Conservation (phyloP, 192 early-diverging fungal genomes). For the Coemansia javaensis region DNA sequence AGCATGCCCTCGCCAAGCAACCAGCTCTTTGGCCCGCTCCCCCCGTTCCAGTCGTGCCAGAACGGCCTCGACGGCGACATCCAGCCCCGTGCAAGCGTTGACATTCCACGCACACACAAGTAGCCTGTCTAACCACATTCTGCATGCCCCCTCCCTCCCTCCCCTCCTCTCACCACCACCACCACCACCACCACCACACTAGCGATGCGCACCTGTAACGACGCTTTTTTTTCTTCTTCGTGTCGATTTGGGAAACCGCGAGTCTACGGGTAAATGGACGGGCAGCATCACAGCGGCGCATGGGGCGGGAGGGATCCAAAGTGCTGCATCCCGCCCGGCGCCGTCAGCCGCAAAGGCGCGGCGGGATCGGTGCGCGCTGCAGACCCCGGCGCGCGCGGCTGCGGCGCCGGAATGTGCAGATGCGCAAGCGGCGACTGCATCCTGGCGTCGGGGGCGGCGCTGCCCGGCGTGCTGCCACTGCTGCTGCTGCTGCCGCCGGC, state of each 20-base stretch:
- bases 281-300: slow-evolving; percentile 14
- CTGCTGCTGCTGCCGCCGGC: not conserved
- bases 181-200: no score
- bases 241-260: no score
- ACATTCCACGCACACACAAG: slow-evolving; percentile 10
- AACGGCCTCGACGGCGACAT: slow-evolving; percentile 1
- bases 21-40: slow-evolving; percentile 12
- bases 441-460: no score
- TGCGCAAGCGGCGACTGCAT: no score
- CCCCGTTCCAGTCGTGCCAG: not conserved
- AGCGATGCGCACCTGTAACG: no score
- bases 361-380: slow-evolving; percentile 17
- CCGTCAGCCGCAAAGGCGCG: slow-evolving; percentile 18
- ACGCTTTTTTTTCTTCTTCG: no score
- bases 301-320: slow-evolving; percentile 39
- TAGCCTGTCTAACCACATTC: not conserved
- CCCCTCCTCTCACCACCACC: not conserved
- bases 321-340: slow-evolving; percentile 27
- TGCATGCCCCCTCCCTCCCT: not conserved
- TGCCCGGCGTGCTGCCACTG: no score
- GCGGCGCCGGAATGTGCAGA: not conserved
- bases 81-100: slow-evolving; percentile 29
- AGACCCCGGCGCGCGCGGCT: not conserved
- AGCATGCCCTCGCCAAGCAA: slow-evolving; percentile 45
- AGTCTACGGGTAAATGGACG: no score